phyloP scores from a whole-genome alignment of 2,329 filamentous ascomycete species.

The Aspergillus transmontanensis region DNA sequence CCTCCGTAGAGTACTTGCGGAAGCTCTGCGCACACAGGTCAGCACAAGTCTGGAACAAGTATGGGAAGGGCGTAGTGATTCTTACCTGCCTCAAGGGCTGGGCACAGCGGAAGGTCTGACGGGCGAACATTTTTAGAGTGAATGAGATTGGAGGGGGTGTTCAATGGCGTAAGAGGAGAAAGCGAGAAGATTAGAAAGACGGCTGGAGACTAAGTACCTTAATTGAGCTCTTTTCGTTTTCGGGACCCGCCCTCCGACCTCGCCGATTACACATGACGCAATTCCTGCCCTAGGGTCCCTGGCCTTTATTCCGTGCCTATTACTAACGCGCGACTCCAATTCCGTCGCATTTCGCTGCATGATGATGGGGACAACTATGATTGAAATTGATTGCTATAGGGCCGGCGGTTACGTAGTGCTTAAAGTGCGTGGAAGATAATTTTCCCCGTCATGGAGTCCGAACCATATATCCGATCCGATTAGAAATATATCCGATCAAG shows the following conservation, averaged over 20 bases:
- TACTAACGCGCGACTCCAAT: constrained; percentile 7
- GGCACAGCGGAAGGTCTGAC: constrained; percentile 64
- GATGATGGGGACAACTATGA: not conserved
- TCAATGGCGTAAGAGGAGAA: constrained; percentile 18
- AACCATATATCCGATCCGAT: not conserved
- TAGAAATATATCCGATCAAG: not conserved
- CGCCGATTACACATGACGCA: constrained; percentile 32
- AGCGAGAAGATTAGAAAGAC: constrained; percentile 4
- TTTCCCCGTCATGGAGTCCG: not conserved
- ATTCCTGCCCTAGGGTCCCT: constrained; percentile 18
- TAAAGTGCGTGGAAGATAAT: not conserved
- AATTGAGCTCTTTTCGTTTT: constrained; percentile 19
- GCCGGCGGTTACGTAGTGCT: not conserved
- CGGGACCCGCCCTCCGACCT: constrained; percentile 14
- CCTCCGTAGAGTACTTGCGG: constrained; percentile 72
- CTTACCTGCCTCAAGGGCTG: constrained; percentile 69
- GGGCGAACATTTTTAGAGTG: constrained; percentile 65
- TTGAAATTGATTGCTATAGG: not conserved
- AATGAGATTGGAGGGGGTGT: constrained; percentile 16
- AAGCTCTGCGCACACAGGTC: constrained; percentile 52
- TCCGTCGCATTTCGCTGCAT: not conserved
- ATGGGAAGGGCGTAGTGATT: constrained; percentile 9
- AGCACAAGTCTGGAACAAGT: not conserved
- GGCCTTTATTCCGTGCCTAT: not conserved
- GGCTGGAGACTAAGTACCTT: not conserved